Evolutionary conservation across 495 filamentous ascomycete genomes (phyloP), one percentile per base, ranked within the genome.

Genomic region (Hypoxylon rickii): DNA sequence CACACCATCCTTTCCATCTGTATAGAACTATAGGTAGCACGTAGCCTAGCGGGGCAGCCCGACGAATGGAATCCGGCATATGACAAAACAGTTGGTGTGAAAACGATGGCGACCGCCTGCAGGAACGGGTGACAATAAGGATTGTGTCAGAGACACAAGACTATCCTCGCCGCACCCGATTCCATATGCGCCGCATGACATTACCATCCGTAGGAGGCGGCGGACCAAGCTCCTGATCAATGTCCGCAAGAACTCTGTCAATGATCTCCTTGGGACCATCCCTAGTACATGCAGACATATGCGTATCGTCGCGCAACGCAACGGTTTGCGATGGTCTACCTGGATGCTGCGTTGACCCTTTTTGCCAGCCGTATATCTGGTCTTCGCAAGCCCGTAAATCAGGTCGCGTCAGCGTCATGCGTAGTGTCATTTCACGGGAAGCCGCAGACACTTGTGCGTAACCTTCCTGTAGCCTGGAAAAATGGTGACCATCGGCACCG

Each of bases 391-490:
- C 83, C 34, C 89, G 83, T 44, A 96, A 79, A 65, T 96, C 93
- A 0, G 92, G 91, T 41, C 90, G 80, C 16, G 93, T 97, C 43
- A 96, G 80, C 4, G 93, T 96, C 90, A 97, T 95, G 26, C 89
- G 88, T 36, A 97, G 72, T 11, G 92, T 96, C 93, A 96, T 96
- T 70, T 96, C 92, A 13, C 92, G 84, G 32, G 80, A 86, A 38
- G 79, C 80, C 19, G 78, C 75, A 26, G 78, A 71, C 7, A 74
- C 74, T 50, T 85, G 83, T n/a, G 77, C 72, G 63, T 81, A 84
- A 37, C 63, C 53, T 38, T 77, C 70, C 16, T 71, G 51, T 15
- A 63, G 57, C 43, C 72, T 76, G 17, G 55, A 56, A 6, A 60
- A 55, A 39, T 56, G 50, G 19, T 22, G 47, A 13, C 49, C 48